phyloP scores from a whole-genome alignment of 805 yeast species.

The Sugiyamaella floridensis region DNA sequence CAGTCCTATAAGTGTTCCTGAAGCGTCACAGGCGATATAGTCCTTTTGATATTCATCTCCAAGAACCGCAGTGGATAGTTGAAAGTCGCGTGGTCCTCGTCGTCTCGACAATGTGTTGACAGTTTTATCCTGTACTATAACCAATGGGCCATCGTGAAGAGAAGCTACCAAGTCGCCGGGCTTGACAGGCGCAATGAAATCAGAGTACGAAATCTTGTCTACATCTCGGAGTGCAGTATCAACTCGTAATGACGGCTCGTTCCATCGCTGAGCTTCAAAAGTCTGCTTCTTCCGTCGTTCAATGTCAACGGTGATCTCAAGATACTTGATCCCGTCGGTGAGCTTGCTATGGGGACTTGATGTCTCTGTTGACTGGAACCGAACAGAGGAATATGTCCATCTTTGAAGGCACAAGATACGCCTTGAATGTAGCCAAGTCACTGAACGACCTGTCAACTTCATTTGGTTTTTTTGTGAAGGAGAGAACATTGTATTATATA shows the following conservation, averaged over 20 bases:
- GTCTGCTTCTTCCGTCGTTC: neutral
- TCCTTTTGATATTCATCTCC: neutral
- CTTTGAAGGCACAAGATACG: neutral
- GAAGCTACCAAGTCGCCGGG: constrained; percentile 4
- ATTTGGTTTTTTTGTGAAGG: too few relatives aligned
- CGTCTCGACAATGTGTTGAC: neutral
- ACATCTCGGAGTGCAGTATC: neutral
- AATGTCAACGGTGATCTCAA: neutral
- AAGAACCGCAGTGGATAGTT: neutral
- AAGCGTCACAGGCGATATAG: constrained; percentile 7
- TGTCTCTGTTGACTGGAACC: neutral
- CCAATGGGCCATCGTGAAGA: constrained; percentile 4
- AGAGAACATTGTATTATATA: too few relatives aligned
- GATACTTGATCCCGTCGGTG: neutral
- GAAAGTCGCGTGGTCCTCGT: neutral
- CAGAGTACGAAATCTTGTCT: neutral
- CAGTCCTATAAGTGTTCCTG: constrained; percentile 8
- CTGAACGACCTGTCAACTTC: too few relatives aligned
- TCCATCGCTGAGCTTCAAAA: neutral
- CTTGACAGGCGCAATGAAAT: neutral
- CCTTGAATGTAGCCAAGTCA: too few relatives aligned
- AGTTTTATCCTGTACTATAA: neutral
- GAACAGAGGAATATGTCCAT: neutral
- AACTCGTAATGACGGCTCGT: neutral
- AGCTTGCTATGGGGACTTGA: neutral